A percentile compares a stretch with the other conserved stretches of the same genome.
Evolutionary conservation across 2,329 filamentous ascomycete genomes (phyloP).

Genomic region (Trichoderma sp.): DNA sequence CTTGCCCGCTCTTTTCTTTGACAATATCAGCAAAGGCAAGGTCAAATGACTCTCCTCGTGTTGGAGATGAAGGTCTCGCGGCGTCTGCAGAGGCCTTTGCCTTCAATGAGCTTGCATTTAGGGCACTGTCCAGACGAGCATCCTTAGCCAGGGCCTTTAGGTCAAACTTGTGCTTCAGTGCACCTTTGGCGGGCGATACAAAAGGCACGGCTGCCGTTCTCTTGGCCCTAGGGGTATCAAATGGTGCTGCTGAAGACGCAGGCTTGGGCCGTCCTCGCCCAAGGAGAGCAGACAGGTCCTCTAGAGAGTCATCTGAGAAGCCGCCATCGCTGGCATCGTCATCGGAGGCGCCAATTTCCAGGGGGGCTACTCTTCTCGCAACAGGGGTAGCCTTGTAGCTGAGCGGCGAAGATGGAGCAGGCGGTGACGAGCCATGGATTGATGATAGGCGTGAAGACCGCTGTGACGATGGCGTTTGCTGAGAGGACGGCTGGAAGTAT

Average conservation of each 20-base stretch:
- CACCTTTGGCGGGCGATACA: conserved; percentile 49
- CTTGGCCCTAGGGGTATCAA: conserved; percentile 48
- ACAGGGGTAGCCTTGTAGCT: conserved; percentile 28
- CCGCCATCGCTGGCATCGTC: conserved; percentile 61
- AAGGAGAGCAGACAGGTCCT: conserved; percentile 43
- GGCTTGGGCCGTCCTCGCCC: conserved; percentile 27
- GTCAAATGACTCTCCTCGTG: conserved; percentile 16
- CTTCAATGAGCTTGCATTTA: conserved; percentile 52
- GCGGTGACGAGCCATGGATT: conserved; percentile 25
- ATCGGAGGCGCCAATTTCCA: conserved; percentile 66
- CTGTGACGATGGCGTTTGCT: conserved; percentile 17
- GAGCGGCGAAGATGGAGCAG: conserved; percentile 27
- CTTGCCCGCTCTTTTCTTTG: conserved; percentile 40
- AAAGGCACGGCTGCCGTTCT: conserved; percentile 40
- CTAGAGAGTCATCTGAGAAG: conserved; percentile 56
- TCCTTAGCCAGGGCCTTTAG: conserved; percentile 60
- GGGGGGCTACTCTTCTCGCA: neutral
- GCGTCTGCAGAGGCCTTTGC: conserved; percentile 37
- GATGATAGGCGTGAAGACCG: conserved; percentile 14
- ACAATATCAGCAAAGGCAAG: conserved; percentile 32
- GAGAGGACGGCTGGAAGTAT: conserved; percentile 36
- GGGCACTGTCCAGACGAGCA: conserved; percentile 56
- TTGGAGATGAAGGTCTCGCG: conserved; percentile 14
- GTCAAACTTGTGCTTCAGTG: conserved; percentile 60
- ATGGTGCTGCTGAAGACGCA: conserved; percentile 25